Evolutionary conservation across 2,329 filamentous ascomycete genomes (phyloP), one percentile per base, ranked within the genome.

Genomic region (Aspergillus sergii): DNA sequence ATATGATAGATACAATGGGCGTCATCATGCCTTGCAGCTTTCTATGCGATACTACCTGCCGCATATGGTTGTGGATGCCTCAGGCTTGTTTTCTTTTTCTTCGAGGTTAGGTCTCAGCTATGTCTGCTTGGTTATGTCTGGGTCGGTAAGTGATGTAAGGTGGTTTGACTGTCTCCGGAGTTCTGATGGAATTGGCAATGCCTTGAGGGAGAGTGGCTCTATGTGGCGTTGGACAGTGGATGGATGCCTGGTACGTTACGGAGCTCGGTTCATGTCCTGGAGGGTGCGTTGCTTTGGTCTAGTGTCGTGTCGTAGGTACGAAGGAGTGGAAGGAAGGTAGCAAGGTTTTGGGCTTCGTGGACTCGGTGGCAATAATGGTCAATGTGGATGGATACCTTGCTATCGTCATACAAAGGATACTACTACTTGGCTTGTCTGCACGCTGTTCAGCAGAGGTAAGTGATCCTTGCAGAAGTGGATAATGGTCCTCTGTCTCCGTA

Each of bases 401-500:
- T 51, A 51, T 51, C 28, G 8, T n/a, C 16, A 51, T 32, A 32
- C 48, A 19, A 32, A 51, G 48, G 28, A 30, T 32, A n/a, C 6
- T 50, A 50, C 16, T 21, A 26, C 46, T 16, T 19, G 12, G 26
- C 3, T 23, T 50, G 16, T 50, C 46, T 30, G 46, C 46, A 8
- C 26, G 46, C 26, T 9, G 30, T 36, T 55, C 12, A 55, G 51
- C 51, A 39, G 32, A 23, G 12, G 28, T 23, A 16, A 11, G 14
- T 26, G 51, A 39, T 55, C 51, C 51, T 55, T 55, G 51, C 51
- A 55, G 51, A 21, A 23, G 51, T 39, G 32, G 51, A 34, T 34
- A 41, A n/a, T 54, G 21, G n/a, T 9, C 32, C 23, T 30, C 12
- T 50, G 26, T 19, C 23, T 50, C 8, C 14, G 26, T 19, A 26